A percentile compares a stretch with the other conserved stretches of the same genome.
These are phyloP conservation scores for Phytophthora pinifolia DNA, from an alignment of 352 stramenopile genomes.

Conservation along the genomic window DNA sequence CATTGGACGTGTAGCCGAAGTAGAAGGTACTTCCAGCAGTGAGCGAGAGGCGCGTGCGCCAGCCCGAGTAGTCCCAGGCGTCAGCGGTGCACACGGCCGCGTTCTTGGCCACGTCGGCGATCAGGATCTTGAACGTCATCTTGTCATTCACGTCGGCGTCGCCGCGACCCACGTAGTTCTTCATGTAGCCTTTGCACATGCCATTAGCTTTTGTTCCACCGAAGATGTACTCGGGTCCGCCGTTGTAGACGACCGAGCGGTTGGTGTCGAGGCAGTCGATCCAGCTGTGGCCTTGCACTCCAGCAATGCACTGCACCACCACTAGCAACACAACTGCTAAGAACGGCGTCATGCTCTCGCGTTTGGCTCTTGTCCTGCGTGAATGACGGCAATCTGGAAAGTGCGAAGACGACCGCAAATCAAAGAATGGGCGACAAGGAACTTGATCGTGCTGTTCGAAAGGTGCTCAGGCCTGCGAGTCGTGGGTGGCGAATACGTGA, in stretches of 20 bases:
- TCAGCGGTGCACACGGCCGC: slow-evolving; percentile 33
- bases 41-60: slow-evolving; percentile 44
- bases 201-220: slow-evolving; percentile 41
- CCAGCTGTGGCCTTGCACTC: slow-evolving; percentile 49
- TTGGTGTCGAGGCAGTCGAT: slow-evolving; percentile 75
- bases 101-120: slow-evolving; percentile 43
- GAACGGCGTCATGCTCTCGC: slow-evolving; percentile 1
- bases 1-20: slow-evolving; percentile 66
- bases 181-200: slow-evolving; percentile 62
- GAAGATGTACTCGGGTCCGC: slow-evolving; percentile 55
- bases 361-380: slow-evolving; percentile 12
- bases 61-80: slow-evolving; percentile 36
- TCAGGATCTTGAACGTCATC: slow-evolving; percentile 59
- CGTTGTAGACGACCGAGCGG: slow-evolving; percentile 57
- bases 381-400: slow-evolving; percentile 11
- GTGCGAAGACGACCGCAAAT: slow-evolving; percentile 15
- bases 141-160: slow-evolving; percentile 42
- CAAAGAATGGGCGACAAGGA: slow-evolving; percentile 12
- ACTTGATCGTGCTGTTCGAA: slow-evolving; percentile 16
- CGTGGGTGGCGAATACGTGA: slow-evolving; percentile 11
- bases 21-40: slow-evolving; percentile 49
- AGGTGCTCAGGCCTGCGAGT: slow-evolving; percentile 6
- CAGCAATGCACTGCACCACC: slow-evolving; percentile 13
- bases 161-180: slow-evolving; percentile 59
- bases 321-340: slow-evolving; percentile 1